These are phyloP conservation scores for Rosa multiflora DNA, from an alignment of 306 rosid species.

Conservation along the genomic window DNA sequence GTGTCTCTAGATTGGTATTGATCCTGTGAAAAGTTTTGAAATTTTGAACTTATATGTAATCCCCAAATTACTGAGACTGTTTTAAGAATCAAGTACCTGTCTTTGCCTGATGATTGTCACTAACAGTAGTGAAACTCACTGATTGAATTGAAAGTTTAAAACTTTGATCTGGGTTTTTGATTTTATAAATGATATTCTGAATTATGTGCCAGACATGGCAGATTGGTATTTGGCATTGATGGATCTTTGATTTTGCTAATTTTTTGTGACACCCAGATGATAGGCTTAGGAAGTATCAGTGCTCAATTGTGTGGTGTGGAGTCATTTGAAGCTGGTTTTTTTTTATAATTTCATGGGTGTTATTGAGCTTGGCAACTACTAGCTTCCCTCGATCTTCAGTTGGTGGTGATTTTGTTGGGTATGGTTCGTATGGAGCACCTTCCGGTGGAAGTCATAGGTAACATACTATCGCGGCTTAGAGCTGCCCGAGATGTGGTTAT, in stretches of 20 bases:
- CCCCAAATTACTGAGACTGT: not conserved
- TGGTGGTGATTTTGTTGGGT: not conserved
- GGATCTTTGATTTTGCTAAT: not conserved
- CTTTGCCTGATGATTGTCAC: not conserved
- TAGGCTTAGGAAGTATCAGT: not conserved
- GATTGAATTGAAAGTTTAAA: not conserved
- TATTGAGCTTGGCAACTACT: not conserved
- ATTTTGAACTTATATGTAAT: not conserved
- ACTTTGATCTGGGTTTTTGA: constrained; percentile 8
- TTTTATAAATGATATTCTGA: not conserved
- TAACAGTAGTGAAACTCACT: not conserved
- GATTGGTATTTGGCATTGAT: constrained; percentile 6
- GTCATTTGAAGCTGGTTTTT: not conserved
- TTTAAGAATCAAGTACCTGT: not conserved
- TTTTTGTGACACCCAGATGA: not conserved
- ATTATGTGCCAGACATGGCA: not conserved
- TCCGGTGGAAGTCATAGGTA: constrained; percentile 87
- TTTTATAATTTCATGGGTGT: not conserved
- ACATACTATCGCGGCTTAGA: constrained; percentile 67
- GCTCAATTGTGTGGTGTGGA: not conserved
- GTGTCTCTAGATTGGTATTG: not conserved
- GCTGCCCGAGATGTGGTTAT: constrained; percentile 74
- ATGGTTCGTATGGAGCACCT: constrained; percentile 81
- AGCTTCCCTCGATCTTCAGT: not conserved
- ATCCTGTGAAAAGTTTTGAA: constrained; percentile 1